Conservation (phyloP, 1,139 yeast genomes). For the Scheffersomyces quercinus region DNA sequence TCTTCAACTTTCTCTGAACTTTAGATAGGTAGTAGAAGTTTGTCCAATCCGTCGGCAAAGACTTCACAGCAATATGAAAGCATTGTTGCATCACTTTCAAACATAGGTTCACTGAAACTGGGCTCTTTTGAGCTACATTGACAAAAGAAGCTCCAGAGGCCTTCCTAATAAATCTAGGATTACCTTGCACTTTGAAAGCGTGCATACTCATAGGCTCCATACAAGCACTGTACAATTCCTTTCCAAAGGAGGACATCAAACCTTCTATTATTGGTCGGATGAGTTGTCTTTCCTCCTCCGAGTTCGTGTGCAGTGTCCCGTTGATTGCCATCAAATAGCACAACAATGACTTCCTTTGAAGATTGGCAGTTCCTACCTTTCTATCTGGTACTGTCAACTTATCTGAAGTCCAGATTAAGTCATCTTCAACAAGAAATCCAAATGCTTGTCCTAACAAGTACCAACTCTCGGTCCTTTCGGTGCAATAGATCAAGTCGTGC, state of each 20-base stretch:
- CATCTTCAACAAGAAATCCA: slow-evolving; percentile 82
- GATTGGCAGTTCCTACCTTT: slow-evolving; percentile 59
- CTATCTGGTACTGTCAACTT: slow-evolving; percentile 67
- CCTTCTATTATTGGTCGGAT: slow-evolving; percentile 39
- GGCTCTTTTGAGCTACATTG: slow-evolving; percentile 21
- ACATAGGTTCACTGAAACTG: slow-evolving; percentile 27
- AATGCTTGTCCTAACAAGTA: slow-evolving; percentile 77
- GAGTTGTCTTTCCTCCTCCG: slow-evolving; percentile 12
- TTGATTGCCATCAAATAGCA: slow-evolving; percentile 81
- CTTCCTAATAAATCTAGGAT: slow-evolving; percentile 34
- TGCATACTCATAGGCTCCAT: slow-evolving; percentile 69
- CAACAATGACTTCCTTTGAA: slow-evolving; percentile 69
- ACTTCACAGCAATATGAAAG: slow-evolving; percentile 44
- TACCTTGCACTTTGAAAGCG: slow-evolving; percentile 44
- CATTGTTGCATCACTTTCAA: slow-evolving; percentile 39
- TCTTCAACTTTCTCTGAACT: slow-evolving; percentile 51
- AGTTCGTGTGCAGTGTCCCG: slow-evolving; percentile 28
- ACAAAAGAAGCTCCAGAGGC: slow-evolving; percentile 25
- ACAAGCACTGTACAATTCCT: slow-evolving; percentile 61
- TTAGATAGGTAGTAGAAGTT: slow-evolving; percentile 61
- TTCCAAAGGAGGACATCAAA: slow-evolving; percentile 60
- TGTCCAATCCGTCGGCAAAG: slow-evolving; percentile 59
- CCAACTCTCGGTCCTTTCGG: slow-evolving; percentile 84
- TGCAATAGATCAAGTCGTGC: slow-evolving; percentile 66
- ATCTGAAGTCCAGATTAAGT: slow-evolving; percentile 87